These are phyloP conservation scores for Fusarium denticulatum DNA, from an alignment of 2,329 filamentous ascomycete genomes.

Conservation along the genomic window DNA sequence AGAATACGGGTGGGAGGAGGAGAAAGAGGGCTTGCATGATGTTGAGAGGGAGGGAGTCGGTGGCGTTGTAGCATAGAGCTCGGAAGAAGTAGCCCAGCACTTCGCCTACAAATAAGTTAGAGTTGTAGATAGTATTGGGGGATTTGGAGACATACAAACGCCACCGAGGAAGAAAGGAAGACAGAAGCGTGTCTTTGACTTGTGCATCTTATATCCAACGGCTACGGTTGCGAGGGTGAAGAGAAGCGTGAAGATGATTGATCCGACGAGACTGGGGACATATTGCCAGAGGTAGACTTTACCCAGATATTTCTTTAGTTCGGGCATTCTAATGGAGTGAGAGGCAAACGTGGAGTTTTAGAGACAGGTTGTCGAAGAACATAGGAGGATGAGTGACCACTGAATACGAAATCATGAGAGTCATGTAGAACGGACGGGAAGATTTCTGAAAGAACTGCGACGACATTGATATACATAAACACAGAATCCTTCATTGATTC, in stretches of 20 bases:
- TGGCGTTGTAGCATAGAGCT: conserved; percentile 13
- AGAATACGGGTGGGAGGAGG: conserved; percentile 17
- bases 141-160: conserved; percentile 49
- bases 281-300: conserved; percentile 43
- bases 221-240: conserved; percentile 53
- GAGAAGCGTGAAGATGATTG: conserved; percentile 56
- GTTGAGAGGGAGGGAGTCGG: conserved; percentile 6
- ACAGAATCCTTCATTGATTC: no score
- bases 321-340: no score
- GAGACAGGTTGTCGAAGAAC: no score
- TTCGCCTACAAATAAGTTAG: conserved; percentile 1
- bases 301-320: conserved; percentile 7
- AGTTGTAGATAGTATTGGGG: rapidly evolving
- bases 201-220: conserved; percentile 55
- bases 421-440: no score
- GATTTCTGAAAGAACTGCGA: no score
- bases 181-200: conserved; percentile 59
- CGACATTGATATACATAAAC: no score
- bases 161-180: conserved; percentile 57
- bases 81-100: conserved; percentile 27
- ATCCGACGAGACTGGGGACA: conserved; percentile 55
- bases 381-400: no score
- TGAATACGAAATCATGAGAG: no score
- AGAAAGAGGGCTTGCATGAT: conserved; percentile 32
- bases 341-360: no score